Evolutionary conservation across 352 stramenopile genomes (phyloP).

Genomic region (Blastocystis sp.): DNA sequence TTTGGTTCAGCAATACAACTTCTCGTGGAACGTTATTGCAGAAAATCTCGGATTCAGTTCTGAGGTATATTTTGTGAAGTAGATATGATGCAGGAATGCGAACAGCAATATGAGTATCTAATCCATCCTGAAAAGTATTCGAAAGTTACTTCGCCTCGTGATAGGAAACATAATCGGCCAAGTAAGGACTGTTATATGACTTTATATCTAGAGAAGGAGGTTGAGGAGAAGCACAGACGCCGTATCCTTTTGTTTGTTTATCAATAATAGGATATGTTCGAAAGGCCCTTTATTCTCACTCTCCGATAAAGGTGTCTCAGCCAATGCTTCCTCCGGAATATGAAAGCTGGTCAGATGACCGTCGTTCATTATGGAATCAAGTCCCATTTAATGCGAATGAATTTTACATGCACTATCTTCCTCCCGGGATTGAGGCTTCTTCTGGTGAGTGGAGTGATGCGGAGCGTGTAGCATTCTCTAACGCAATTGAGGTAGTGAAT

Average conservation of each 20-base stretch:
- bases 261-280: background rate
- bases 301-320: background rate
- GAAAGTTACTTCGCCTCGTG: background rate
- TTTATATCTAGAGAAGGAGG: background rate
- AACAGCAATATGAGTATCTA: slow-evolving; percentile 11
- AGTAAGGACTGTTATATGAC: background rate
- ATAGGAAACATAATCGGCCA: background rate
- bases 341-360: background rate
- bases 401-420: slow-evolving; percentile 44
- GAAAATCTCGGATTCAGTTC: background rate
- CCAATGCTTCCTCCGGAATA: background rate
- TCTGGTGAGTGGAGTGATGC: background rate
- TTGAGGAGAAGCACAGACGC: slow-evolving; percentile 11
- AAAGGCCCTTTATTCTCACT: background rate
- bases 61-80: background rate
- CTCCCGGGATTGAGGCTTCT: background rate
- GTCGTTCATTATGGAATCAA: background rate
- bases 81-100: background rate
- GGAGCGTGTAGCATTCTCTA: background rate
- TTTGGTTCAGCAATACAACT: background rate
- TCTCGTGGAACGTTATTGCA: background rate
- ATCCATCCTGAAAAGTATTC: slow-evolving; percentile 31
- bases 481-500: background rate
- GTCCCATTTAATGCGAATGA: slow-evolving; percentile 39
- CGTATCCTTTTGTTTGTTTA: background rate